These are phyloP conservation scores for Clarkia xantiana DNA, from an alignment of 345 rosid species.

Conservation along the genomic window DNA sequence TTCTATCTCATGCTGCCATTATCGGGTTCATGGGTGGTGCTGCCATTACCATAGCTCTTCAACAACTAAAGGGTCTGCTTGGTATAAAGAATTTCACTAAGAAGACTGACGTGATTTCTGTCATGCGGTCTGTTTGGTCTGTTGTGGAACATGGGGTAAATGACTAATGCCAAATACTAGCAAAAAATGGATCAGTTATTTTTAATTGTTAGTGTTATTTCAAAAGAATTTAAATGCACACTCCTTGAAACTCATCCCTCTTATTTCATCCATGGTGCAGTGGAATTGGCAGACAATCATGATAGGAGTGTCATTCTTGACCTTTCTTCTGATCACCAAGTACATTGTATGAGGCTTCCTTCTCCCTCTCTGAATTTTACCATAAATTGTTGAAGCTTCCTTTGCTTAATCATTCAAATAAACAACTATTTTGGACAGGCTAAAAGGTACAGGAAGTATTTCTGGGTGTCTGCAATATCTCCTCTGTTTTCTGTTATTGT, in stretches of 20 bases:
- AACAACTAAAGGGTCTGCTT: conserved; percentile 30
- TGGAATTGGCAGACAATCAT: conserved; percentile 42
- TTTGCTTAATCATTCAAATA: not conserved
- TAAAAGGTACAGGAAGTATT: conserved; percentile 20
- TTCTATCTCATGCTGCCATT: conserved; percentile 30
- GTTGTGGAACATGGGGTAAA: conserved; percentile 9
- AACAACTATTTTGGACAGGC: conserved; percentile 15
- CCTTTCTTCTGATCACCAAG: conserved; percentile 25
- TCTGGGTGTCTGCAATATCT: conserved; percentile 41
- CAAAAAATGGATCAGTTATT: not conserved
- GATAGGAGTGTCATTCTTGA: conserved; percentile 26
- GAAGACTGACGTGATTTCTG: conserved; percentile 21
- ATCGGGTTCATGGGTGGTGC: conserved; percentile 41
- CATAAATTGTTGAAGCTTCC: not conserved
- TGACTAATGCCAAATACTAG: not conserved
- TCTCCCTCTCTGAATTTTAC: not conserved
- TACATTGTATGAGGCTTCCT: conserved; percentile 16
- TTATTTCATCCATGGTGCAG: conserved; percentile 14
- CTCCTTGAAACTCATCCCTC: no score
- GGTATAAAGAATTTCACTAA: conserved; percentile 22
- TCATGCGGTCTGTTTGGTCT: conserved; percentile 19
- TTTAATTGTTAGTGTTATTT: not conserved
- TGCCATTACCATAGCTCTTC: conserved; percentile 29
- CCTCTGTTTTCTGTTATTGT: conserved; percentile 30
- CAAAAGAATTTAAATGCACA: not conserved